Base-by-base conservation (phyloP, 169 alveolate genomes). In the Plasmodium relictum region DNA sequence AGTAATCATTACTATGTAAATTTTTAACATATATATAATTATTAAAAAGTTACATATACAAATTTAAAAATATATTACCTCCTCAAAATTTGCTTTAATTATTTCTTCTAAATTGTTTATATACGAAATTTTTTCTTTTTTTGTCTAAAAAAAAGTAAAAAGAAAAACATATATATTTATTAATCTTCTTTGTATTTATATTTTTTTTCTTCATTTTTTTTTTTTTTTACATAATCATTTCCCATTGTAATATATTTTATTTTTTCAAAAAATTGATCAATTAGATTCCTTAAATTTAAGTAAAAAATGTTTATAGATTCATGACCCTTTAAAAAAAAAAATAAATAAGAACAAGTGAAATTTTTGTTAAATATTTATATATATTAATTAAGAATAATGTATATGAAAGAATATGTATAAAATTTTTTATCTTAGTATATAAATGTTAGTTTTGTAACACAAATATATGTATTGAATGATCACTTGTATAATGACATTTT, bases 231-330 rank as follows among this genome's bases (percentile, higher is more conserved):
- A 12, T 78, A 78, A 8, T 78, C 89, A 3, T 65, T 54, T 58
- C 63, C 89, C 68, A 78, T 1, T 10, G 63, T 52, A 24, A 78
- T 58, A 56, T 37, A 78, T 59, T 78, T 78, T 0, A 78, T 78
- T 48, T 69, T 65, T n/a, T 78, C 61, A 31, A 78, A 78, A 78
- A 78, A 69, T 56, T 78, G 63, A 4, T 78, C 78, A 37, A 78
- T 50, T 26, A 78, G 56, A 22, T 78, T 78, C 56, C 48, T 78
- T 59, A 78, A 8, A 37, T 78, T 78, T 6, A 78, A 24, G 44
- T 78, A 78, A 41, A 78, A 78, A 6, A 78, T 68, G 18, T 78
- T 78, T 41, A 78, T 78, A 4, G 68, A 26, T 31, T 78, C 73
- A 16, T 78, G 89, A 3, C 70, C 89, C 89, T 78, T 54, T 10